phyloP scores from a whole-genome alignment of 352 stramenopile genomes.

The Globisporangium nunn region DNA sequence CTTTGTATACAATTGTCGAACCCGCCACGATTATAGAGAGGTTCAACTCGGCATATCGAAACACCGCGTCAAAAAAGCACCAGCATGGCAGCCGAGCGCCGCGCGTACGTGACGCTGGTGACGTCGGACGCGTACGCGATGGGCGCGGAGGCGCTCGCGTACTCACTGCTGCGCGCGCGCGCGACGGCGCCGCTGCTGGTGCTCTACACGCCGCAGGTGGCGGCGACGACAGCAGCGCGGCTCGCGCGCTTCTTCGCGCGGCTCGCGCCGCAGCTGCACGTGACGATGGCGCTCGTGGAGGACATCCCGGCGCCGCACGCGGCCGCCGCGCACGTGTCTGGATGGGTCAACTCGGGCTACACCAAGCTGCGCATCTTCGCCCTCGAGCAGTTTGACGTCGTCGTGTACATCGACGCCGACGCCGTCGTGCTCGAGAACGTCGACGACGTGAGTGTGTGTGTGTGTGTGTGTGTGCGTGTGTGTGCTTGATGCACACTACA shows the following conservation, averaged over 20 bases:
- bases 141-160: conserved; percentile 30
- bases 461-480: neutral
- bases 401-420: conserved; percentile 85
- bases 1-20: too few relatives aligned
- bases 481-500: neutral
- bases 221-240: conserved; percentile 8
- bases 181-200: conserved; percentile 19
- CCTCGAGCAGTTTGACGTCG: conserved; percentile 64
- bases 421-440: conserved; percentile 70
- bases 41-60: too few relatives aligned
- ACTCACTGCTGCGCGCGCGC: conserved; percentile 17
- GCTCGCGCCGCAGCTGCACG: conserved; percentile 7
- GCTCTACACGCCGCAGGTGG: conserved; percentile 30
- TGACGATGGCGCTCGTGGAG: conserved; percentile 16
- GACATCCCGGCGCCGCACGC: conserved; percentile 21
- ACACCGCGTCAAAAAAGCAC: neutral
- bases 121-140: conserved; percentile 33
- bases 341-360: conserved; percentile 39
- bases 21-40: too few relatives aligned
- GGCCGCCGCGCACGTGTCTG: conserved; percentile 18
- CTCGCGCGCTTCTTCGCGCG: conserved; percentile 17
- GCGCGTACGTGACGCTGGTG: conserved; percentile 26
- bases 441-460: conserved; percentile 26
- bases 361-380: conserved; percentile 43
- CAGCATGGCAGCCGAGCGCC: neutral